phyloP scores from a whole-genome alignment of 1,139 yeast genomes.

The Sporopachydermia cereana region DNA sequence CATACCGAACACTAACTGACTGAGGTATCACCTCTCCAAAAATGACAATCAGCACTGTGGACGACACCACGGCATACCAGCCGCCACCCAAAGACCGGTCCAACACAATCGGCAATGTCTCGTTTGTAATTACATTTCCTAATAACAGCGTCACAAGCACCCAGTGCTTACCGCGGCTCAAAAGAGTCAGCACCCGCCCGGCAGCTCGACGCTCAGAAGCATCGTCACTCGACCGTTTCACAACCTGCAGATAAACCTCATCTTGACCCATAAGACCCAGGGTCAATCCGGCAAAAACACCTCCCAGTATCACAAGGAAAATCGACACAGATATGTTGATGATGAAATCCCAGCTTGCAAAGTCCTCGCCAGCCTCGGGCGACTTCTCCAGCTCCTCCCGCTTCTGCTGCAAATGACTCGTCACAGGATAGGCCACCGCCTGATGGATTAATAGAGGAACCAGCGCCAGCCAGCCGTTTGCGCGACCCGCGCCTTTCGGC shows the following conservation, averaged over 20 bases:
- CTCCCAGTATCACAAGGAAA: slow-evolving; percentile 73
- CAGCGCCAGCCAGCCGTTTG: background rate
- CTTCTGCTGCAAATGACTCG: background rate
- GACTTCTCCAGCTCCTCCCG: background rate
- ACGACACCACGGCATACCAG: slow-evolving; percentile 89
- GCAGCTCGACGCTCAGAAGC: slow-evolving; percentile 46
- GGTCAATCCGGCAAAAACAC: slow-evolving; percentile 92
- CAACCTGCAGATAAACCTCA: slow-evolving; percentile 75
- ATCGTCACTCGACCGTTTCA: slow-evolving; percentile 44
- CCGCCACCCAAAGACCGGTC: slow-evolving; percentile 95
- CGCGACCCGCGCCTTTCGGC: no score
- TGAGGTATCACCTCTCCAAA: slow-evolving; percentile 98
- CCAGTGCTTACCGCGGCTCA: slow-evolving; percentile 91
- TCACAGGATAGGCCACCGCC: background rate
- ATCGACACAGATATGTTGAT: slow-evolving; percentile 48
- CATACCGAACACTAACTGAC: slow-evolving; percentile 84
- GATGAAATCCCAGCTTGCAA: slow-evolving; percentile 32
- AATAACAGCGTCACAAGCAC: slow-evolving; percentile 83
- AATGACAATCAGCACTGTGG: slow-evolving; percentile 85
- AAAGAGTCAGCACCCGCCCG: slow-evolving; percentile 55
- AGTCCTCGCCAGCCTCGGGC: background rate
- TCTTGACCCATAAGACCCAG: slow-evolving; percentile 97
- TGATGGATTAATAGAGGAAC: slow-evolving; percentile 1
- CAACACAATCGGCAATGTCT: slow-evolving; percentile 85
- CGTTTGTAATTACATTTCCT: slow-evolving; percentile 82